These are phyloP conservation scores for Mercurialis annua DNA, from an alignment of 345 rosid species.

Conservation along the genomic window DNA sequence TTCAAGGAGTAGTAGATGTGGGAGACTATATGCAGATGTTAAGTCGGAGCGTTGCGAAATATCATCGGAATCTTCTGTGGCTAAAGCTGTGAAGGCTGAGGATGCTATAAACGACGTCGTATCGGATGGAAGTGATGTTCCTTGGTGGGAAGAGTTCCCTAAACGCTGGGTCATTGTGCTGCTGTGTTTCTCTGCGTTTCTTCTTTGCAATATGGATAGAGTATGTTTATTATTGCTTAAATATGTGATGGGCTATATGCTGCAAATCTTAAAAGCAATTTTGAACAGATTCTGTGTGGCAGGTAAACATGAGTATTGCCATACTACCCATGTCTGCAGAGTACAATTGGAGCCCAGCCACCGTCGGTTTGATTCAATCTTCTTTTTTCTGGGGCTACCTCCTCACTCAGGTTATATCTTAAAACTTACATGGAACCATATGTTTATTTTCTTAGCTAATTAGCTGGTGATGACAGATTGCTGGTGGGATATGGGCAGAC, in stretches of 20 bases:
- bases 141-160: slow-evolving; percentile 90
- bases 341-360: slow-evolving; percentile 75
- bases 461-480: slow-evolving; percentile 50
- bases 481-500: slow-evolving; percentile 97
- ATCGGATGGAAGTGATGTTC: slow-evolving; percentile 21
- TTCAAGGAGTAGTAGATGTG: slow-evolving; percentile 27
- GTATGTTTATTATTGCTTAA: slow-evolving; percentile 35
- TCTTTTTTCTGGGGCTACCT: slow-evolving; percentile 98
- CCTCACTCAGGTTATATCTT: slow-evolving; percentile 65
- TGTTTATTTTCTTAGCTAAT: slow-evolving; percentile 2
- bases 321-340: slow-evolving; percentile 99
- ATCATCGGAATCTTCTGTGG: slow-evolving; percentile 21
- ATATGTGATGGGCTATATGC: not conserved
- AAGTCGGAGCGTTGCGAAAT: slow-evolving; percentile 37
- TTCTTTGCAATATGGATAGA: slow-evolving; percentile 92
- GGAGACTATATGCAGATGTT: slow-evolving; percentile 36
- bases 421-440: not conserved
- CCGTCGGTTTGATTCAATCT: slow-evolving; percentile 89
- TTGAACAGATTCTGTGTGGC: slow-evolving; percentile 35
- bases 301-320: slow-evolving; percentile 98
- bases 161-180: slow-evolving; percentile 87
- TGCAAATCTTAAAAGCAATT: slow-evolving; percentile 7
- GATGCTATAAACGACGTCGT: slow-evolving; percentile 29
- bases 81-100: slow-evolving; percentile 34
- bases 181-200: slow-evolving; percentile 80